phyloP scores from a whole-genome alignment of 2,329 filamentous ascomycete genomes.

The Trichoderma guizhouense region DNA sequence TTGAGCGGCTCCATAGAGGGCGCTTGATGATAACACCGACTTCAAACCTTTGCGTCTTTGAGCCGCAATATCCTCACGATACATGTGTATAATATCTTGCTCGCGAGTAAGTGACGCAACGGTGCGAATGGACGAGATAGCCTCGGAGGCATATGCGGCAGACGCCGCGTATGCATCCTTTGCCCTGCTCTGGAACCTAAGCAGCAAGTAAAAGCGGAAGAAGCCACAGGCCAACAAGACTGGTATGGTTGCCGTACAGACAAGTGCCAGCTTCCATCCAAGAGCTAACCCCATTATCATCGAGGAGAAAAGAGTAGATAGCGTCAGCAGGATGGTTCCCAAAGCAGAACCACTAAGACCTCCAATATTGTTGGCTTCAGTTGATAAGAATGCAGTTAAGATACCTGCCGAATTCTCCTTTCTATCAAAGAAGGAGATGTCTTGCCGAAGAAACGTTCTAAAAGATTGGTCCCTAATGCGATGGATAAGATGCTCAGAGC shows the following conservation, averaged over 20 bases:
- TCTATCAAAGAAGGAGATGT: slow-evolving; percentile 86
- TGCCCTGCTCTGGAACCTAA: slow-evolving; percentile 72
- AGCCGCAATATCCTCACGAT: slow-evolving; percentile 60
- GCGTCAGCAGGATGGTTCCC: slow-evolving; percentile 77
- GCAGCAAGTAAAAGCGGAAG: slow-evolving; percentile 80
- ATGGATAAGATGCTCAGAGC: slow-evolving; percentile 82
- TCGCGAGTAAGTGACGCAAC: slow-evolving; percentile 89
- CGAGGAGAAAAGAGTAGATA: slow-evolving; percentile 74
- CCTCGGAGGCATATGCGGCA: slow-evolving; percentile 87
- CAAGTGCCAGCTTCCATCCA: slow-evolving; percentile 84
- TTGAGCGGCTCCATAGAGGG: slow-evolving; percentile 80
- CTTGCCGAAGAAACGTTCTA: slow-evolving; percentile 83
- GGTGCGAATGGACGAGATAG: slow-evolving; percentile 88
- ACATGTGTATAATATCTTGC: slow-evolving; percentile 70
- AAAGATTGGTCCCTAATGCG: slow-evolving; percentile 81
- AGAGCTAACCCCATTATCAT: slow-evolving; percentile 68
- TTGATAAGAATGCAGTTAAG: slow-evolving; percentile 83
- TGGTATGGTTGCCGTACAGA: slow-evolving; percentile 76
- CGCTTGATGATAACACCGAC: slow-evolving; percentile 72
- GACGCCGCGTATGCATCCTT: slow-evolving; percentile 77
- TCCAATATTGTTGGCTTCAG: slow-evolving; percentile 83
- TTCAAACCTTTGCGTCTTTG: slow-evolving; percentile 67
- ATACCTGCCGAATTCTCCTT: slow-evolving; percentile 88
- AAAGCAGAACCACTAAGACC: slow-evolving; percentile 85
- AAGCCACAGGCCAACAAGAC: slow-evolving; percentile 78